Base-by-base conservation (phyloP, 352 stramenopile species). In the Globisporangium echinulatum region DNA sequence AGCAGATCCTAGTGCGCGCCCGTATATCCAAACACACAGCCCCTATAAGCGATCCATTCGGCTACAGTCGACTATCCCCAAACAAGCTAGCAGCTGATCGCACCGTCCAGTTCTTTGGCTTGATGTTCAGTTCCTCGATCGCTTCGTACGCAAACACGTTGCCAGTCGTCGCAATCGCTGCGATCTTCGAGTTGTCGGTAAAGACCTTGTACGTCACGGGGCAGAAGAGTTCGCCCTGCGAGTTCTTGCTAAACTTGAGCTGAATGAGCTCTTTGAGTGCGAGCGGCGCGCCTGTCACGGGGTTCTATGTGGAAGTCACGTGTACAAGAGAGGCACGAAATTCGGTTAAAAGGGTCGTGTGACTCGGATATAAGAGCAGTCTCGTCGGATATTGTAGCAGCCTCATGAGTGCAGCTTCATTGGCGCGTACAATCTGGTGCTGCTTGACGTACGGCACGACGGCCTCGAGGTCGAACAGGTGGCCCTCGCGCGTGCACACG, bases 71-170 rank as follows among this genome's bases (percentile, higher is more conserved):
- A 33, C 25, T 3, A 33, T 33, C 1, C 25, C 25, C 25, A 33
- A 33, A 33, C 25, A 33, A 33, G 25, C 25, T 33, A 33, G 25
- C 25, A 33, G 25, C 25, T 1, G 15, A 39, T 37, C 67, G 39
- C 42, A 92, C 82, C 51, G 83, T 83, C 76, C 92, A 98, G 78
- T 98, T 99, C 70, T 99, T 99, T 6, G 92, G 63, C 72, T 99
- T 99, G 67, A 99, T 85, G 74, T 99, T 99, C 25, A 99, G 88
- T 73, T 99, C 97, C 44, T 98, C 77, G 53, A 99, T 88, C 5
- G 96, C 96, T 52, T 99, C 96, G 59, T 97, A 98, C 38, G 88
- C 89, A 63, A 97, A 99, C 11, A 99, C 97, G 73, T 99, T 99
- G n/a, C 84, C 82, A 7, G 82, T 93, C 3, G 83, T 79, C 14